These are phyloP conservation scores for Colletotrichum phormii DNA, from an alignment of 2,329 filamentous ascomycete genomes.

Conservation along the genomic window DNA sequence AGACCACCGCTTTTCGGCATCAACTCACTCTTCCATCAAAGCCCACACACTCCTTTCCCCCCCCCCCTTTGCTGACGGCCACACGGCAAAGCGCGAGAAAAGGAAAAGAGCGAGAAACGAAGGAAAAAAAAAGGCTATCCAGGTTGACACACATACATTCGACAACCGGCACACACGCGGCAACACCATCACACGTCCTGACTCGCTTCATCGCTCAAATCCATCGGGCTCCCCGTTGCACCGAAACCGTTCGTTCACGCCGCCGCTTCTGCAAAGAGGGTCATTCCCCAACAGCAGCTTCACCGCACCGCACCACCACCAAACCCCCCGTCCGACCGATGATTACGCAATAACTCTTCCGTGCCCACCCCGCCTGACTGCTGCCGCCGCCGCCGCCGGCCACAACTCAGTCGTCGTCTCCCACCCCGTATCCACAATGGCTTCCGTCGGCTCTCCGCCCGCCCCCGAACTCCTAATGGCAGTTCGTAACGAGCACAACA, in stretches of 20 bases:
- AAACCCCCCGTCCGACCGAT: slow-evolving; percentile 21
- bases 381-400: slow-evolving; percentile 12
- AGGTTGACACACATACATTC: not conserved
- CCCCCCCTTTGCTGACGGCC: not conserved
- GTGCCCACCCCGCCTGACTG: slow-evolving; percentile 5
- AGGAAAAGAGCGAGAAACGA: not conserved
- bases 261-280: not conserved
- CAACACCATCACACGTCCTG: not conserved
- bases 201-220: not conserved
- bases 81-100: not conserved
- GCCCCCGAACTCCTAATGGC: slow-evolving; percentile 39
- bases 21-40: not conserved
- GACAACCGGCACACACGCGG: not conserved
- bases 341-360: slow-evolving; percentile 35
- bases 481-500: slow-evolving; percentile 41
- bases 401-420: not conserved
- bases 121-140: not conserved
- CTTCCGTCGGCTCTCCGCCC: slow-evolving; percentile 38
- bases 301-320: not conserved
- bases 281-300: not conserved
- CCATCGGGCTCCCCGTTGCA: not conserved
- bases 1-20: slow-evolving; percentile 4
- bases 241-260: not conserved
- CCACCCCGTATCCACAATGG: slow-evolving; percentile 31
- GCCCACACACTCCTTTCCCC: not conserved